These are phyloP conservation scores for Suillus discolor DNA, from an alignment of 768 basidiomycete species.

Conservation along the genomic window DNA sequence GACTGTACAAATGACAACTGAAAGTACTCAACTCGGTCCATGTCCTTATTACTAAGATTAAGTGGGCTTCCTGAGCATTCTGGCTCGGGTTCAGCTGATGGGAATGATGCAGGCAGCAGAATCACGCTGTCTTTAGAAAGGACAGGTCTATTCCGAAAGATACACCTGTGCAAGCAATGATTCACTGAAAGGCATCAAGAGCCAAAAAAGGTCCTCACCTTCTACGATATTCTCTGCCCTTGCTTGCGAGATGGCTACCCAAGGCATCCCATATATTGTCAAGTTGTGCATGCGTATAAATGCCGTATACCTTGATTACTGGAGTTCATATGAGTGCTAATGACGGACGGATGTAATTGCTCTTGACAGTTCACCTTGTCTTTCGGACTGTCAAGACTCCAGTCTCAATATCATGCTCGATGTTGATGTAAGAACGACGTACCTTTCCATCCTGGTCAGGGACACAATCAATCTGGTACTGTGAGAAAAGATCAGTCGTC, in stretches of 20 bases:
- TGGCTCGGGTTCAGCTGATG: constrained; percentile 33
- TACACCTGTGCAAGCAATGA: constrained; percentile 39
- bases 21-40: constrained; percentile 43
- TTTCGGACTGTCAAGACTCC: constrained; percentile 32
- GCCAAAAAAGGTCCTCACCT: constrained; percentile 37
- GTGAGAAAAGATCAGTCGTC: constrained; percentile 4
- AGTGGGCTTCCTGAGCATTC: constrained; percentile 25
- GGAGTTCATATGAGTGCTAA: neutral
- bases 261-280: constrained; percentile 51
- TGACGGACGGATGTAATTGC: neutral
- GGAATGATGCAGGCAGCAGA: constrained; percentile 55
- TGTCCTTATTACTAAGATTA: constrained; percentile 45
- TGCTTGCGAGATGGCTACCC: constrained; percentile 41
- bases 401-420: neutral
- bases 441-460: constrained; percentile 39
- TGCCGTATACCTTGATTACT: constrained; percentile 53
- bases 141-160: constrained; percentile 39
- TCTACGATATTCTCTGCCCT: constrained; percentile 53
- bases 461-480: constrained; percentile 55
- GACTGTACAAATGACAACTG: neutral
- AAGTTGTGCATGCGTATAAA: constrained; percentile 51
- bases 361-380: constrained; percentile 35
- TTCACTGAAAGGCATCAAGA: neutral
- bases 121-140: constrained; percentile 45
- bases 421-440: constrained; percentile 9